Percentiles rank a stretch among this genome's conserved stretches.
Conservation (phyloP, 331 rosid species). For the Phaseolus coccineus region DNA sequence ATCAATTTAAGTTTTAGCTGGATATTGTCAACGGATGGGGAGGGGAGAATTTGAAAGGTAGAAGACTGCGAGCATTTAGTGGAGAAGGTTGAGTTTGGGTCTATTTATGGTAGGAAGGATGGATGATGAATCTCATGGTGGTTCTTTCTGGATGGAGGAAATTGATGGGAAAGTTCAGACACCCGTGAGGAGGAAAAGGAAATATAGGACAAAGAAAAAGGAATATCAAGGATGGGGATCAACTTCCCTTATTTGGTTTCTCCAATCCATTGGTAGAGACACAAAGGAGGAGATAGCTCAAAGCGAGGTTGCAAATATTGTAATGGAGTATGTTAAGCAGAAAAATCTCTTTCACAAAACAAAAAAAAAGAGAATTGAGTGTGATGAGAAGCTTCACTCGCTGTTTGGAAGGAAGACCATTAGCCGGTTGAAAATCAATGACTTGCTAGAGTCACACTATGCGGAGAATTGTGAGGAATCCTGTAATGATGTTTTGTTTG, state of each 20-base stretch:
- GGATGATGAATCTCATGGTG: conserved; percentile 28
- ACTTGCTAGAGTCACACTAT: conserved; percentile 72
- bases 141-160: conserved; percentile 51
- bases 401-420: conserved; percentile 78
- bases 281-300: conserved; percentile 58
- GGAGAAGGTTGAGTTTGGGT: conserved; percentile 35
- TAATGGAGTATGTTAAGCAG: conserved; percentile 61
- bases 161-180: conserved; percentile 45
- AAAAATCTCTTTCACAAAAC: conserved; percentile 59
- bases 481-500: conserved; percentile 50
- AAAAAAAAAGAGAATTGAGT: conserved; percentile 68
- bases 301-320: conserved; percentile 58
- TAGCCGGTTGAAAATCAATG: conserved; percentile 61
- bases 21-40: conserved; percentile 34
- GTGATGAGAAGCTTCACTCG: conserved; percentile 65
- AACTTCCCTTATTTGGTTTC: conserved; percentile 62
- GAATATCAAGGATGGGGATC: conserved; percentile 89
- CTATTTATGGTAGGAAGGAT: conserved; percentile 33
- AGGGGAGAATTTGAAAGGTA: conserved; percentile 23
- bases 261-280: conserved; percentile 69
- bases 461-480: conserved; percentile 57
- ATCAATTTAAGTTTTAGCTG: background rate
- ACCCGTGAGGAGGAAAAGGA: conserved; percentile 49
- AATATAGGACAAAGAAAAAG: conserved; percentile 55
- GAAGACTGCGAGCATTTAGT: background rate